These are phyloP conservation scores for Verticillium alfalfae DNA, from an alignment of 2,329 filamentous ascomycete genomes.

Conservation along the genomic window DNA sequence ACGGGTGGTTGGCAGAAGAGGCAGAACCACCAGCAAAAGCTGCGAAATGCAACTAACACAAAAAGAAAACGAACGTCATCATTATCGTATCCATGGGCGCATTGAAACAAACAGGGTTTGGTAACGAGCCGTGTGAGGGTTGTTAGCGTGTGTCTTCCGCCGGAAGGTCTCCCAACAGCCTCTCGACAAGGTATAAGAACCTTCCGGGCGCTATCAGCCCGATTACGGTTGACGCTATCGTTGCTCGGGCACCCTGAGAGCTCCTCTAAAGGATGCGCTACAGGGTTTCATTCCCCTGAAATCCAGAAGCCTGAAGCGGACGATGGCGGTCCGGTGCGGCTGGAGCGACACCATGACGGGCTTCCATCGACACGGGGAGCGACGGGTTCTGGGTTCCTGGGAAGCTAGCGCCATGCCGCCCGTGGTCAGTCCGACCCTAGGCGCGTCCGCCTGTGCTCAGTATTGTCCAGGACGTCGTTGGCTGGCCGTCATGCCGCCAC, in stretches of 20 bases:
- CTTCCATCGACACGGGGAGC: background rate
- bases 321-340: slow-evolving; percentile 1
- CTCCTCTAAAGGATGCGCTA: background rate
- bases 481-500: slow-evolving; percentile 1
- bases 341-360: background rate
- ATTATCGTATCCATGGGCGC: background rate
- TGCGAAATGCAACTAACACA: background rate
- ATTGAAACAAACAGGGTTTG: background rate
- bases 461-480: background rate
- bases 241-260: background rate
- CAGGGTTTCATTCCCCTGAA: background rate
- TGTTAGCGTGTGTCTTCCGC: background rate
- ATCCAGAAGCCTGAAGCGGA: background rate
- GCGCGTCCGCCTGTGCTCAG: background rate
- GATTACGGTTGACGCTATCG: background rate
- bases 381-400: background rate
- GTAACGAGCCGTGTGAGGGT: background rate
- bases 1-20: background rate
- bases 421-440: background rate
- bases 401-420: background rate
- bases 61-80: background rate
- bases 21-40: background rate
- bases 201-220: background rate
- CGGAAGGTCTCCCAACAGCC: background rate
- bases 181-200: background rate